Evolutionary conservation across 345 rosid species (phyloP).

Genomic region (Populus alba): DNA sequence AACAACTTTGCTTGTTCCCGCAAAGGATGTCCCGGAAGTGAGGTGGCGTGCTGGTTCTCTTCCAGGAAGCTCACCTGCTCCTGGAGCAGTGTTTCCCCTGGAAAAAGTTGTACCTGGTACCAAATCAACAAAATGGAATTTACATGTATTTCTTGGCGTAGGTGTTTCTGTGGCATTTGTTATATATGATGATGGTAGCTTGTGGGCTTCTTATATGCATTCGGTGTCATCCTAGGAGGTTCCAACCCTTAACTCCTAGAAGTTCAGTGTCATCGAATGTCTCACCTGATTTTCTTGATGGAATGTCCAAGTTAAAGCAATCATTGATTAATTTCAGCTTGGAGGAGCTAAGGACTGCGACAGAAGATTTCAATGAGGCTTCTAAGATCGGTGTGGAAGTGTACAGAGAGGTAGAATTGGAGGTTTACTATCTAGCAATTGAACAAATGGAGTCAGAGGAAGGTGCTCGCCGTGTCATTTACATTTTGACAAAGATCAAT

Average conservation of each 20-base stretch:
- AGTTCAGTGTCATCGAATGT: constrained; percentile 20
- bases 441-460: constrained; percentile 24
- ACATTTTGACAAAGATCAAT: constrained; percentile 6
- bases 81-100: constrained; percentile 18
- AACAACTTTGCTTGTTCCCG: constrained; percentile 36
- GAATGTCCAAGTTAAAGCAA: constrained; percentile 32
- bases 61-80: constrained; percentile 15
- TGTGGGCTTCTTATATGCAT: neutral
- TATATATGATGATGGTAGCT: constrained; percentile 7
- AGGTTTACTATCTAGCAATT: constrained; percentile 19
- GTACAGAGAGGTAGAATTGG: constrained; percentile 28
- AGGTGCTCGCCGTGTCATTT: constrained; percentile 26
- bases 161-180: constrained; percentile 15
- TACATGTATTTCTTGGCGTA: constrained; percentile 10
- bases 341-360: constrained; percentile 37
- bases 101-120: neutral
- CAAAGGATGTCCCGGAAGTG: constrained; percentile 14
- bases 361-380: constrained; percentile 25
- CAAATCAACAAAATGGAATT: constrained; percentile 4
- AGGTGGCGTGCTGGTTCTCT: constrained; percentile 7
- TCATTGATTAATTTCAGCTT: constrained; percentile 29
- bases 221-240: constrained; percentile 14
- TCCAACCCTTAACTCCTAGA: constrained; percentile 20
- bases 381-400: constrained; percentile 21
- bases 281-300: constrained; percentile 30